Evolutionary conservation across 805 yeast species (phyloP), one percentile per base, ranked within the genome.

Genomic region (Kuraishia hungarica): DNA sequence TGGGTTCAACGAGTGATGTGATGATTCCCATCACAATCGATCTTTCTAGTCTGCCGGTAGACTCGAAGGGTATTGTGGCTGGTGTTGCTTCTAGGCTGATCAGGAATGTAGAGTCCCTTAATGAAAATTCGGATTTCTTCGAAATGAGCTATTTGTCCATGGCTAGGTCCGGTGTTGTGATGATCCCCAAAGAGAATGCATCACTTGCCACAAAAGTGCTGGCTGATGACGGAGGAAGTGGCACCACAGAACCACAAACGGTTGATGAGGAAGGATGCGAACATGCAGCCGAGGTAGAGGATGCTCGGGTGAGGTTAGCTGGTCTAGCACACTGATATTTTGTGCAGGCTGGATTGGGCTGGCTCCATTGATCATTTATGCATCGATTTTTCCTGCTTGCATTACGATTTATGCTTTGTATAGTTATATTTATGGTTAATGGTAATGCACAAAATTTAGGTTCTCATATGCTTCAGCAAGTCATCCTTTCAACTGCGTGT

Each of bases 1-100:
- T 81, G 54, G 88, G 89, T 0, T 80, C 86, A 2, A 67, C 77
- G 20, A 78, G 76, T 58, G 89, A 84, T 61, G 70, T 71, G 46
- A 75, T 83, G 52, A 70, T 77, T n/a, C 88, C 89, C 0, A 69
- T 83, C 3, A 70, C 77, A 1, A 76, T 84, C 21, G 83, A 84
- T 62, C 72, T 84, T 56, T 69, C 75, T 15, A 67, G 69, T 28
- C 63, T 84, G 23, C 88, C 88, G 0, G 66, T 80, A 19, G 84
- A 84, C 64, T 72, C 82, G 7, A 81, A 83, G 22, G 89, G 89
- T 48, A 82, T 84, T 52, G 87, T 83, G 1, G 83, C 87, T 0
- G 86, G 87, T 1, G 74, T 84, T 22, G 87, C 89, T 0, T 69
- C 79, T 47, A 73, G 71, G 54, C 65, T 84, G 23, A 61, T 78